Percentiles rank a stretch among this genome's conserved stretches.
These are phyloP conservation scores for Sophora flavescens DNA, from an alignment of 306 rosid genomes.

Conservation along the genomic window DNA sequence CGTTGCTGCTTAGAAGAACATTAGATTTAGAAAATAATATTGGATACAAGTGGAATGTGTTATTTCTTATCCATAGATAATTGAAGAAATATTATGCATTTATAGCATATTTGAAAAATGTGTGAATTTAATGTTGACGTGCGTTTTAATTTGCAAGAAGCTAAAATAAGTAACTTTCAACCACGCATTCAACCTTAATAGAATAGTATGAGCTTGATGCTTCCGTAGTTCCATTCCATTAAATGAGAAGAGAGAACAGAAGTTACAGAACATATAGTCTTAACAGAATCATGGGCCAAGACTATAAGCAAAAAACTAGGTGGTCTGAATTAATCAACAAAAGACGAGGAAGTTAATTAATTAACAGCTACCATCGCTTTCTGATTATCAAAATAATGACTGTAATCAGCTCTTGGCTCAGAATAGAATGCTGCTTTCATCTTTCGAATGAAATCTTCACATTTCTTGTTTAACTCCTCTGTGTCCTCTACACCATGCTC, in stretches of 20 bases:
- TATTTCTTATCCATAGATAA: not conserved
- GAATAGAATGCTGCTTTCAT: slow-evolving; percentile 65
- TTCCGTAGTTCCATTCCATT: not conserved
- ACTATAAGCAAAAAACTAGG: slow-evolving; percentile 37
- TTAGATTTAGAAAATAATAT: not conserved
- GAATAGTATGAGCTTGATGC: not conserved
- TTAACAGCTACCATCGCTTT: slow-evolving; percentile 25
- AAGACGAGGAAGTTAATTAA: not conserved
- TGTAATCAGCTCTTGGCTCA: slow-evolving; percentile 41
- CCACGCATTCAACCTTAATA: not conserved
- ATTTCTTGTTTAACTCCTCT: slow-evolving; percentile 80
- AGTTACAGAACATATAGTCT: slow-evolving; percentile 3
- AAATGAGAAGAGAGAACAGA: not conserved
- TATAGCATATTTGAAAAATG: too few species aligned
- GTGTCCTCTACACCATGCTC: slow-evolving; percentile 44
- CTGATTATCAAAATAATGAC: slow-evolving; percentile 25
- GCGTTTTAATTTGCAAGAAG: too few species aligned
- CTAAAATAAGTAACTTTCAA: too few species aligned
- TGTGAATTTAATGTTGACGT: too few species aligned
- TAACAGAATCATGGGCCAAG: slow-evolving; percentile 6
- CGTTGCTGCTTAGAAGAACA: not conserved
- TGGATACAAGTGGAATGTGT: not conserved
- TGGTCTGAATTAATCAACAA: not conserved
- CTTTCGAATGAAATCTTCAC: slow-evolving; percentile 81
- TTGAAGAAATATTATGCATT: not conserved